Conservation (phyloP, 495 filamentous ascomycete species). For the Aspergillus cavernicola region DNA sequence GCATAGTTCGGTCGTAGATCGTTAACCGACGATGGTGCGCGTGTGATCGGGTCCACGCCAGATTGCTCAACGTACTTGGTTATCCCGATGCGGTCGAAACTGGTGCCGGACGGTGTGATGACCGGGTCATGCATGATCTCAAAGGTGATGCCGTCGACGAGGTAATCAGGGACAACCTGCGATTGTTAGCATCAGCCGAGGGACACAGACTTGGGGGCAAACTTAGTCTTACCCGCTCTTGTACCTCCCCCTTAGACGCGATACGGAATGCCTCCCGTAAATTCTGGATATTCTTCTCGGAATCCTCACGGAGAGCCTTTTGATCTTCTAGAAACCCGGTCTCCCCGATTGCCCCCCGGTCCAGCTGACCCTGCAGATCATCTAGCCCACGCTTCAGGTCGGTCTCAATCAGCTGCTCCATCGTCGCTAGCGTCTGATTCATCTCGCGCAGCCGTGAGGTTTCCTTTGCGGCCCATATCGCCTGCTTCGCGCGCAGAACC, state of each 20-base stretch:
- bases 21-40: conserved; percentile 61
- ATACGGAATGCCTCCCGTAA: conserved; percentile 41
- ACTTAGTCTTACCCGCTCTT: conserved; percentile 48
- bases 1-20: conserved; percentile 84
- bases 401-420: conserved; percentile 47
- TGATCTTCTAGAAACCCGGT: conserved; percentile 42
- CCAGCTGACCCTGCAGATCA: conserved; percentile 39
- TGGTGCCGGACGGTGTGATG: conserved; percentile 79
- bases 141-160: conserved; percentile 88
- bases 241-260: conserved; percentile 57
- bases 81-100: conserved; percentile 86
- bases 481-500: conserved; percentile 78
- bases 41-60: conserved; percentile 76
- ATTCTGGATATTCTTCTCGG: conserved; percentile 48
- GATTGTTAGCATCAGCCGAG: conserved; percentile 6
- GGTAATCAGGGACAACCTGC: conserved; percentile 76
- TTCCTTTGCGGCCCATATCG: conserved; percentile 46
- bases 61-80: conserved; percentile 76
- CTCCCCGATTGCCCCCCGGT: conserved; percentile 44
- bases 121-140: conserved; percentile 91
- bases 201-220: background rate
- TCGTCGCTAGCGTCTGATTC: conserved; percentile 41
- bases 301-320: conserved; percentile 42
- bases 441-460: conserved; percentile 44
- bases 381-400: conserved; percentile 56